phyloP scores from a whole-genome alignment of 352 stramenopile species.

The Thraustotheca clavata region DNA sequence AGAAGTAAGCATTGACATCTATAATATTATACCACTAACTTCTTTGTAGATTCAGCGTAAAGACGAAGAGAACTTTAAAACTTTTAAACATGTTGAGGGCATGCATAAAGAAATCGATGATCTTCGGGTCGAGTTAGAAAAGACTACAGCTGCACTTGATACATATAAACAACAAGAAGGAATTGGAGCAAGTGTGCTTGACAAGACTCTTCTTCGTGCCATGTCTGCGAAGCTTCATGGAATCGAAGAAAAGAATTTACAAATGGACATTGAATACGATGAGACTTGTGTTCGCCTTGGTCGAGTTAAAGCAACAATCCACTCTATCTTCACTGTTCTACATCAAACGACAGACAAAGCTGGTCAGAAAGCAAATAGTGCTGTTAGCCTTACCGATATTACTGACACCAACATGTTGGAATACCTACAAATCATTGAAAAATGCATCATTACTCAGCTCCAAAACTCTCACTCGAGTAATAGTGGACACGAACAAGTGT shows the following conservation, averaged over 20 bases:
- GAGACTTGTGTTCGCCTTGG: conserved; percentile 41
- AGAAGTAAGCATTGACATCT: conserved; percentile 12
- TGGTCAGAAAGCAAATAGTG: background rate
- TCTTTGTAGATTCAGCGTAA: conserved; percentile 31
- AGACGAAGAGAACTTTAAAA: conserved; percentile 73
- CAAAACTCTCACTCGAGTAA: conserved; percentile 27
- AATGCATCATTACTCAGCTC: conserved; percentile 49
- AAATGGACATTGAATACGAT: conserved; percentile 46
- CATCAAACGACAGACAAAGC: conserved; percentile 29
- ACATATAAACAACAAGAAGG: conserved; percentile 59
- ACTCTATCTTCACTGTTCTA: conserved; percentile 66
- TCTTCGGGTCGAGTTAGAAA: conserved; percentile 41
- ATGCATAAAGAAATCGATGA: conserved; percentile 47
- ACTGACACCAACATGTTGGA: conserved; percentile 62
- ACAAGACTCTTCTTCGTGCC: conserved; percentile 45
- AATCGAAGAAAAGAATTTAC: conserved; percentile 34
- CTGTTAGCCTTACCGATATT: conserved; percentile 27
- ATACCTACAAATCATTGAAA: conserved; percentile 70
- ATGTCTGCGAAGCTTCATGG: conserved; percentile 32
- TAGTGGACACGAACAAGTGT: background rate
- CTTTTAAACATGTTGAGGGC: conserved; percentile 65
- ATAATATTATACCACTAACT: background rate
- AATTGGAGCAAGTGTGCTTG: conserved; percentile 42
- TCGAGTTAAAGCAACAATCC: conserved; percentile 55
- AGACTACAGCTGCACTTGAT: conserved; percentile 40